These are phyloP conservation scores for Aurinia saxatilis DNA, from an alignment of 345 rosid species.

Conservation along the genomic window DNA sequence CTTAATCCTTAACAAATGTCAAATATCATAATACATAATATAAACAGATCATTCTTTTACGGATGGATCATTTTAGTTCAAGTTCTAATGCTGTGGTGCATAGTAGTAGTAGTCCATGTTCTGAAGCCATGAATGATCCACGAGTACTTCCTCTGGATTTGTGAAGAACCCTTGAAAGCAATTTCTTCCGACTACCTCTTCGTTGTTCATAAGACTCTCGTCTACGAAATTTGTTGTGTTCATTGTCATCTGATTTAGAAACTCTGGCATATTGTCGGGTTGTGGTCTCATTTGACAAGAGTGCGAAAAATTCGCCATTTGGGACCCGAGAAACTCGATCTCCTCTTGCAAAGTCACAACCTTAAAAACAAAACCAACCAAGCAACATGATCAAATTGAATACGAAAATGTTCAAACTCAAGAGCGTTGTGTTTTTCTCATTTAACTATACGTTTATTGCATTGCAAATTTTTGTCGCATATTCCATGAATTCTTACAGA, in stretches of 20 bases:
- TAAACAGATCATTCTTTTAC: neutral
- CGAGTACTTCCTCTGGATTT: slow-evolving; percentile 10
- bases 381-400: neutral
- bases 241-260: slow-evolving; percentile 18
- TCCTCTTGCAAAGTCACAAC: slow-evolving; percentile 25
- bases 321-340: slow-evolving; percentile 18
- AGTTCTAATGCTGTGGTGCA: slow-evolving; percentile 8
- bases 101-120: slow-evolving; percentile 15
- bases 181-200: neutral
- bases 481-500: too few species aligned
- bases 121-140: slow-evolving; percentile 19
- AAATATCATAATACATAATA: too few species aligned
- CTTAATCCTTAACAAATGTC: neutral
- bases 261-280: slow-evolving; percentile 1
- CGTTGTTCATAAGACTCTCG: neutral
- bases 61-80: neutral
- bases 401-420: neutral
- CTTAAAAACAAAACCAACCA: neutral
- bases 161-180: slow-evolving; percentile 12
- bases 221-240: slow-evolving; percentile 9
- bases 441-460: too few species aligned
- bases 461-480: too few species aligned
- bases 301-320: slow-evolving; percentile 7
- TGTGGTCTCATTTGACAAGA: slow-evolving; percentile 6
- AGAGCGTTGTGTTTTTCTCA: neutral